These are phyloP conservation scores for Phytophthora constricta DNA, from an alignment of 352 stramenopile genomes.

Conservation along the genomic window DNA sequence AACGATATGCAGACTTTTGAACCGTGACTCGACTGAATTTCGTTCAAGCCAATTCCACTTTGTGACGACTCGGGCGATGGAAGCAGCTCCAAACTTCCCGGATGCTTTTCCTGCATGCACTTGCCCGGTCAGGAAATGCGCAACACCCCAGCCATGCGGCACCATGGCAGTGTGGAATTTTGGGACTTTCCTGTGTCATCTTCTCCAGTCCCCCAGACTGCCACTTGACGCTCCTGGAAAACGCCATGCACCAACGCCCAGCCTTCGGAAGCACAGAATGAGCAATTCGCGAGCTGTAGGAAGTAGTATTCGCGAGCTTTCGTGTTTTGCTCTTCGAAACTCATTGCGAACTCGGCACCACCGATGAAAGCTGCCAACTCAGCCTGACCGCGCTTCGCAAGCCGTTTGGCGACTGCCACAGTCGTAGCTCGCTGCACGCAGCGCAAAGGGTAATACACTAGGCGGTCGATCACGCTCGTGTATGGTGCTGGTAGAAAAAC, in stretches of 20 bases:
- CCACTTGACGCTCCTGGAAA: slow-evolving; percentile 57
- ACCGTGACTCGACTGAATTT: slow-evolving; percentile 76
- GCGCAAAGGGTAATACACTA: slow-evolving; percentile 70
- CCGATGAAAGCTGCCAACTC: slow-evolving; percentile 65
- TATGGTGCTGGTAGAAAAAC: slow-evolving; percentile 63
- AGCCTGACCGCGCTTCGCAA: slow-evolving; percentile 59
- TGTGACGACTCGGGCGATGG: slow-evolving; percentile 18
- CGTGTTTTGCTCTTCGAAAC: slow-evolving; percentile 72
- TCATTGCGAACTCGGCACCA: slow-evolving; percentile 70
- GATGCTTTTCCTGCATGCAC: slow-evolving; percentile 21
- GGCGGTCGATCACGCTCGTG: slow-evolving; percentile 59
- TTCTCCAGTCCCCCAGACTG: slow-evolving; percentile 23
- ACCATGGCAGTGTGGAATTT: slow-evolving; percentile 40
- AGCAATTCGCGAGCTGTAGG: slow-evolving; percentile 55
- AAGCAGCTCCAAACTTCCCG: neutral
- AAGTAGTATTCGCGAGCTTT: slow-evolving; percentile 61
- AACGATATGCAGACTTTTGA: slow-evolving; percentile 73
- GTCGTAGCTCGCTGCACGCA: slow-evolving; percentile 61
- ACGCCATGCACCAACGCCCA: slow-evolving; percentile 83
- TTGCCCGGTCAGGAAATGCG: slow-evolving; percentile 68
- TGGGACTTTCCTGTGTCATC: slow-evolving; percentile 8
- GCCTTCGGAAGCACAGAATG: slow-evolving; percentile 72
- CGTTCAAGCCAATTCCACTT: slow-evolving; percentile 67
- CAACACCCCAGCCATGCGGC: slow-evolving; percentile 80
- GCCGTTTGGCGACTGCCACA: slow-evolving; percentile 50